Base-by-base conservation (phyloP, 1,284 basidiomycete species). In the Trametes sp. region DNA sequence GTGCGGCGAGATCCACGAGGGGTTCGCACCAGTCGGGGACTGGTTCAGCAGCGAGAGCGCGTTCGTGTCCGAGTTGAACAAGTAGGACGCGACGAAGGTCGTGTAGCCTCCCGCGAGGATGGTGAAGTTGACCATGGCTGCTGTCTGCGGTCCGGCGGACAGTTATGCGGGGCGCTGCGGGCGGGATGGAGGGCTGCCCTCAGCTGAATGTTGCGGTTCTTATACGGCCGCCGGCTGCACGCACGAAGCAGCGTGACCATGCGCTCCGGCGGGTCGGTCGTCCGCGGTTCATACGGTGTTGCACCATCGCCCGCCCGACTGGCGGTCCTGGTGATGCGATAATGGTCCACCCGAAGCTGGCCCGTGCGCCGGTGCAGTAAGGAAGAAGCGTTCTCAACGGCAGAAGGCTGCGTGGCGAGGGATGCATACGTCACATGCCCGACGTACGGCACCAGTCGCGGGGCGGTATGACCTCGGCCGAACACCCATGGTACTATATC, bases 71-170 rank as follows among this genome's bases (percentile, higher is more conserved):
- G 82, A 75, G 70, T 84, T 81, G 76, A 88, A 88, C 44, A 84
- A 69, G 72, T 87, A 87, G 1, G 84, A 82, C n/a, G 84, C 84
- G 62, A 88, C 79, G 68, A 87, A 87, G 45, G 81, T 75, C 61
- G 82, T 79, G 70, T 86, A 88, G 11, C 86, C 86, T 36, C 87
- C 87, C 28, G 86, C 86, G 46, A 88, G 77, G 58, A 89, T 86
- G 13, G 80, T 86, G 72, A 86, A 84, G 61, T 83, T 78, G 68
- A 87, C 84, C 85, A 87, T 87, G 55, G 59, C 54, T 21, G 23
- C 21, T 7, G 28, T 9, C 28, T 28, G 13, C 11, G 23, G 8
- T 53, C 36, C 52, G 52, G 19, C 9, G 46, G 19, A 31, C 49
- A 33, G 31, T 33, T 24, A 38, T 14, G 33, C 33, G 49, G n/a